Evolutionary conservation across 768 basidiomycete species (phyloP), one percentile per base, ranked within the genome.

Genomic region (Pulveroboletus sp.): DNA sequence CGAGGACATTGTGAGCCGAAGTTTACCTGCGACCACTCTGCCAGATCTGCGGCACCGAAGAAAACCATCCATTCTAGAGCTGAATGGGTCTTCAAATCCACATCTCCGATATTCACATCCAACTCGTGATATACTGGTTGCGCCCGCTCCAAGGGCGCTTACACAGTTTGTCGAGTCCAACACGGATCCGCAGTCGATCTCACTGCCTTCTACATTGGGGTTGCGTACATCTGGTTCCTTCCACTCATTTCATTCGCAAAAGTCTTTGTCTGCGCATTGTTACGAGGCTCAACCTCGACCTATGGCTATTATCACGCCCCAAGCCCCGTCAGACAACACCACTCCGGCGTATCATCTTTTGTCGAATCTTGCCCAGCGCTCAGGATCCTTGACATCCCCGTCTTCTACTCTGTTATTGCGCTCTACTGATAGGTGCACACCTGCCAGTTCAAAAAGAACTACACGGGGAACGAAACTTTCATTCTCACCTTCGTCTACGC

Each of bases 191-290:
- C 69, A 74, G n/a, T 56, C 70, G 8, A 80, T 90, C 40, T 58
- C 72, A 11, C 67, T 90, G 2, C 88, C 88, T 6, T 82, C 85
- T 7, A 90, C 88, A 0, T 71, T 89, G 34, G 88, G 89, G 19
- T 59, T 86, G 3, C 79, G 83, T 38, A 53, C 71, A 16, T 64
- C 66, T 38, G 56, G 60, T 17, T 64, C 72, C 14, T 64, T 43
- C 3, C 66, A 69, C 40, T 48, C 55, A 1, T 45, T 55, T 35
- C 54, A 56, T 17, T 50, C 45, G 43, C 53, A 41, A 43, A 50
- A 46, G 4, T 32, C 34, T 17, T 51, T 29, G 12, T 40, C 43
- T 30, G 24, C 17, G 6, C n/a, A 5, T 43, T 47, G 13, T 27
- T 53, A 47, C 23, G 50, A 50, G 17, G 23, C 23, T n/a, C 52